A percentile compares a stretch with the other conserved stretches of the same genome.
These are phyloP conservation scores for Klebsormidium nitens DNA, from an alignment of 139 green algal species.

Conservation along the genomic window DNA sequence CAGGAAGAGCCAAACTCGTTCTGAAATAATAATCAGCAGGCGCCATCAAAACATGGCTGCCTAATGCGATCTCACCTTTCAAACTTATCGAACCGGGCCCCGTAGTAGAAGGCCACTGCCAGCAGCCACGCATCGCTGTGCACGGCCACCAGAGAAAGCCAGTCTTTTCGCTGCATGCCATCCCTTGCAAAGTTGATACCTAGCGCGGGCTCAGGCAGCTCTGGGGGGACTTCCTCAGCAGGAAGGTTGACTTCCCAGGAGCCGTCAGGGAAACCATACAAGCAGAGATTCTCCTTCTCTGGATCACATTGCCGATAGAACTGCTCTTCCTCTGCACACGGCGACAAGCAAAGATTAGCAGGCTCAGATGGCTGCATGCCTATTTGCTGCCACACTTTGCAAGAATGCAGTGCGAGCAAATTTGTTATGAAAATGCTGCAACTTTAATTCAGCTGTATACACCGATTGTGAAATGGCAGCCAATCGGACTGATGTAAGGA, in stretches of 20 bases:
- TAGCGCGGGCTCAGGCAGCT: slow-evolving; percentile 93
- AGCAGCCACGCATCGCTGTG: slow-evolving; percentile 96
- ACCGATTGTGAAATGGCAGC: too few relatives aligned
- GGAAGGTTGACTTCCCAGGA: slow-evolving; percentile 86
- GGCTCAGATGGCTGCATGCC: too few relatives aligned
- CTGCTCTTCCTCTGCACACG: slow-evolving; percentile 34
- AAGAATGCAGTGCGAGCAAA: too few relatives aligned
- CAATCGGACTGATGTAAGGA: too few relatives aligned
- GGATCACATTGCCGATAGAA: slow-evolving; percentile 37
- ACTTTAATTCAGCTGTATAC: too few relatives aligned
- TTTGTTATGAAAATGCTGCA: too few relatives aligned
- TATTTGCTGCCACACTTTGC: too few relatives aligned
- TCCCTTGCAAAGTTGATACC: slow-evolving; percentile 97
- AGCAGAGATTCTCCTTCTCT: slow-evolving; percentile 93
- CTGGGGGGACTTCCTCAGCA: slow-evolving; percentile 93
- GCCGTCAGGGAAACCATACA: slow-evolving; percentile 83
- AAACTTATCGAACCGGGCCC: slow-evolving; percentile 73
- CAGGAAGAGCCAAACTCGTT: too few relatives aligned
- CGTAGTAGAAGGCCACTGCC: slow-evolving; percentile 92
- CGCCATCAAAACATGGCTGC: slow-evolving; percentile 7
- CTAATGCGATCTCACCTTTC: slow-evolving; percentile 32
- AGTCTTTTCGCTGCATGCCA: slow-evolving; percentile 89
- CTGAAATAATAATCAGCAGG: slow-evolving; percentile 23
- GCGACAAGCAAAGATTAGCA: too few relatives aligned
- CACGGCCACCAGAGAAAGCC: slow-evolving; percentile 92